Conservation (phyloP, 495 filamentous ascomycete species). For the Hypoxylon subgilvum region DNA sequence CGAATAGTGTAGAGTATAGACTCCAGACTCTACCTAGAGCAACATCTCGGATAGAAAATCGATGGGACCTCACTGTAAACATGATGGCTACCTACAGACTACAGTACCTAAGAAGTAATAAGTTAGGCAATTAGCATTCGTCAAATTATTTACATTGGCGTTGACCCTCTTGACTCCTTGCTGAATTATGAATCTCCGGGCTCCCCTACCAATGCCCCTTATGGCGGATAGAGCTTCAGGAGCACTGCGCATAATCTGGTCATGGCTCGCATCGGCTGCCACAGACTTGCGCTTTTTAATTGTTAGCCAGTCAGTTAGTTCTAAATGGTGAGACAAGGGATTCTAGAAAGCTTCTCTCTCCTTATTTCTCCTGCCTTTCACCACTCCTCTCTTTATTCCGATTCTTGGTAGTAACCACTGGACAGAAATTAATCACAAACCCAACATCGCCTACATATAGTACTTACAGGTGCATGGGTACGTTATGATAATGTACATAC, state of each 20-base stretch:
- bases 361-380: no score
- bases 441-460: background rate
- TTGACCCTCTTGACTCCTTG: conserved; percentile 29
- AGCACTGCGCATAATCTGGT: conserved; percentile 33
- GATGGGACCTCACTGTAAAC: conserved; percentile 19
- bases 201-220: background rate
- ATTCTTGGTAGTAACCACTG: background rate
- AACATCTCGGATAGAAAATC: background rate
- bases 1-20: background rate
- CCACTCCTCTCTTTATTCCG: background rate
- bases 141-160: conserved; percentile 24
- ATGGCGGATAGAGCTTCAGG: background rate
- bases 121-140: no score
- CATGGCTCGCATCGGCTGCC: conserved; percentile 11
- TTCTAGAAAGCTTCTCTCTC: no score
- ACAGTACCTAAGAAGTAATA: no score
- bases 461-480: no score
- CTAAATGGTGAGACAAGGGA: conserved; percentile 15
- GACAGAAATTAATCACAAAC: background rate
- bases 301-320: conserved; percentile 1
- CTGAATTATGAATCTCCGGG: conserved; percentile 38
- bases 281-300: conserved; percentile 12
- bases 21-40: no score
- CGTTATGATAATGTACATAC: no score
- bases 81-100: conserved; percentile 13